These are phyloP conservation scores for Verticillium zaregamsianum DNA, from an alignment of 2,329 filamentous ascomycete species.

Conservation along the genomic window DNA sequence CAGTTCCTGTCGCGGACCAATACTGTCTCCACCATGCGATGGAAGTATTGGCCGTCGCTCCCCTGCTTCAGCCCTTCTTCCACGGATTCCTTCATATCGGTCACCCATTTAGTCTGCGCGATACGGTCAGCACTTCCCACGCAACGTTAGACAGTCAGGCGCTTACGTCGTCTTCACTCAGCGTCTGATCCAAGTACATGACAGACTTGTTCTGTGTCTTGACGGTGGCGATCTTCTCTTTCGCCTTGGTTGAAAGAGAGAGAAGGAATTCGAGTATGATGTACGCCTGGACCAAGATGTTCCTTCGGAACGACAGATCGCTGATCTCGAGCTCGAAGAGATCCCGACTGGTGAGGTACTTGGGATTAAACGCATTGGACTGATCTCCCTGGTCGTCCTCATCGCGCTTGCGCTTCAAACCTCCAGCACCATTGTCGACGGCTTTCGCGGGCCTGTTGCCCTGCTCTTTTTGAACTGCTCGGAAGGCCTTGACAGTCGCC, in stretches of 20 bases:
- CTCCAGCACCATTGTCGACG: constrained; percentile 59
- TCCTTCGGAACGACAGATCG: constrained; percentile 88
- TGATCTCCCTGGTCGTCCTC: constrained; percentile 48
- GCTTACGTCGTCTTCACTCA: constrained; percentile 80
- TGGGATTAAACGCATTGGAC: constrained; percentile 83
- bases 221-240: constrained; percentile 69
- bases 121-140: background rate
- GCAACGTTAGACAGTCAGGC: background rate
- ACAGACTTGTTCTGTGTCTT: constrained; percentile 78
- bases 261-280: constrained; percentile 94
- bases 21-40: constrained; percentile 94
- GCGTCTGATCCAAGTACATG: constrained; percentile 68
- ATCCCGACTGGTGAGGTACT: constrained; percentile 96
- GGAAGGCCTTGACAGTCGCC: constrained; percentile 55
- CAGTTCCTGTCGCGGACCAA: constrained; percentile 96
- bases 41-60: constrained; percentile 84
- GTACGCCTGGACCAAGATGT: constrained; percentile 90
- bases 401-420: constrained; percentile 66
- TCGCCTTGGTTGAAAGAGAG: constrained; percentile 79
- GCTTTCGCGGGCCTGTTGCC: constrained; percentile 44
- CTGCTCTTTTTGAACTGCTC: constrained; percentile 45
- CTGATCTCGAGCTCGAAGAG: constrained; percentile 96
- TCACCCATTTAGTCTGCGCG: constrained; percentile 73
- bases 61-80: constrained; percentile 77
- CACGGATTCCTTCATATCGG: constrained; percentile 68